Evolutionary conservation across 2,329 filamentous ascomycete species (phyloP).

Genomic region (Didymella keratinophila): DNA sequence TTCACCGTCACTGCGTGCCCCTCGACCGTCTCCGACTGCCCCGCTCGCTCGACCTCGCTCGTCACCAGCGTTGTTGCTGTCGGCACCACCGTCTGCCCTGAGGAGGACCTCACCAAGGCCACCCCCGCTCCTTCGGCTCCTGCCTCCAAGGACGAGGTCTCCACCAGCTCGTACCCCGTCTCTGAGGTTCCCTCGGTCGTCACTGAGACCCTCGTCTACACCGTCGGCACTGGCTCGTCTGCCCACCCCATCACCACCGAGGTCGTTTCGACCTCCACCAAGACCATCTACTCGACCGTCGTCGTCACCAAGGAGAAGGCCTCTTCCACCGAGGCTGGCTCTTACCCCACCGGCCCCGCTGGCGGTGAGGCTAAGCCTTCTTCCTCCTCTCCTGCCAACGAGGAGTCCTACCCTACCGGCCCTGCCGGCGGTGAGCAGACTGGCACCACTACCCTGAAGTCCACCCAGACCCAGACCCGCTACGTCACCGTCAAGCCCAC

Average conservation of each 20-base stretch:
- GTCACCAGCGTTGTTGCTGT: slow-evolving; percentile 52
- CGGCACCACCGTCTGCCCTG: slow-evolving; percentile 56
- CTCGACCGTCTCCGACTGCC: slow-evolving; percentile 50
- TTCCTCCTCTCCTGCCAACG: slow-evolving; percentile 3
- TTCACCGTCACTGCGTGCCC: slow-evolving; percentile 52
- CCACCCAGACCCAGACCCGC: slow-evolving; percentile 48
- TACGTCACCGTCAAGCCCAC: slow-evolving; percentile 46
- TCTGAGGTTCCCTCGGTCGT: slow-evolving; percentile 45
- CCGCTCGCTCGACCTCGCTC: slow-evolving; percentile 43
- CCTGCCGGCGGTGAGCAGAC: slow-evolving; percentile 19
- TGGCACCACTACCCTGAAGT: slow-evolving; percentile 40
- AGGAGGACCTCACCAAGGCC: slow-evolving; percentile 27
- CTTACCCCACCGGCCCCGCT: slow-evolving; percentile 26
- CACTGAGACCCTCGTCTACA: slow-evolving; percentile 55
- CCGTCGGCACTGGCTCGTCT: slow-evolving; percentile 51
- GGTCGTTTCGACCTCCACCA: slow-evolving; percentile 42
- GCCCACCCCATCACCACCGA: slow-evolving; percentile 56
- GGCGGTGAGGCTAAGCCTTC: slow-evolving; percentile 14
- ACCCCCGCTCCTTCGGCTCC: slow-evolving; percentile 23
- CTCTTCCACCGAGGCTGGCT: slow-evolving; percentile 13
- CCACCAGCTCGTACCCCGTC: slow-evolving; percentile 32
- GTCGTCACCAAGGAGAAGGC: slow-evolving; percentile 35
- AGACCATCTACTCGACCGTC: slow-evolving; percentile 45
- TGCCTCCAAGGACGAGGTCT: slow-evolving; percentile 21
- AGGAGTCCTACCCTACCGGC: slow-evolving; percentile 19